These are phyloP conservation scores for Aphanomyces stellatus DNA, from an alignment of 352 stramenopile species.

Conservation along the genomic window DNA sequence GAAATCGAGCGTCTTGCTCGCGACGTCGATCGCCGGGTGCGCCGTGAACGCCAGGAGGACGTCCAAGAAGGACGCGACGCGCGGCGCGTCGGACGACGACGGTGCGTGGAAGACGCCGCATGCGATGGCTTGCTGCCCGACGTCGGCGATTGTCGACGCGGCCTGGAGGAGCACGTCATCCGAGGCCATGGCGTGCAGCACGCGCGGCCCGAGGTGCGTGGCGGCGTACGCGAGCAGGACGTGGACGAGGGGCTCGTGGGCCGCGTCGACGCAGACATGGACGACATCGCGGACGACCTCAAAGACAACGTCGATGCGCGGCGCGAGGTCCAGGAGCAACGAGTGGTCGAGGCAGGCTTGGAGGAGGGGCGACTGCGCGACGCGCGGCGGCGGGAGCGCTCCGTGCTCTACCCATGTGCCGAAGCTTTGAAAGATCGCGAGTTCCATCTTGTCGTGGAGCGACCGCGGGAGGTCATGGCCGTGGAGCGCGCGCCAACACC, in stretches of 20 bases:
- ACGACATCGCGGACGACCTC: slow-evolving; percentile 5
- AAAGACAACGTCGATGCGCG: neutral
- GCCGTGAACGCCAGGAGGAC: neutral
- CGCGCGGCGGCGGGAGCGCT: neutral
- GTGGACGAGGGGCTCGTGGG: neutral
- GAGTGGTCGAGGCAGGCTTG: neutral
- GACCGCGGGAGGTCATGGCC: neutral
- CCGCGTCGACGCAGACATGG: neutral
- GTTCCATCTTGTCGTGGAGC: neutral
- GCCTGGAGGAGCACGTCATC: neutral
- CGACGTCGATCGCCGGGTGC: neutral
- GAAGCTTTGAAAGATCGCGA: slow-evolving; percentile 1
- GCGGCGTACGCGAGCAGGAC: neutral
- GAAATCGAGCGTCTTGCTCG: slow-evolving; percentile 6
- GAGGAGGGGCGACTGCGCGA: neutral
- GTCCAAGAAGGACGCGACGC: neutral
- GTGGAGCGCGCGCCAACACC: neutral
- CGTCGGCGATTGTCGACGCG: neutral
- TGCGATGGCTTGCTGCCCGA: neutral
- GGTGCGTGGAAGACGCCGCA: neutral
- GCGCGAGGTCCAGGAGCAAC: neutral
- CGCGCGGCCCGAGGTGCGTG: neutral
- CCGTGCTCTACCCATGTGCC: slow-evolving; percentile 5
- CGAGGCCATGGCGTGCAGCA: neutral
- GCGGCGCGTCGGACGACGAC: neutral